Base-by-base conservation (phyloP, 1,139 yeast genomes). In the Candida sp. region DNA sequence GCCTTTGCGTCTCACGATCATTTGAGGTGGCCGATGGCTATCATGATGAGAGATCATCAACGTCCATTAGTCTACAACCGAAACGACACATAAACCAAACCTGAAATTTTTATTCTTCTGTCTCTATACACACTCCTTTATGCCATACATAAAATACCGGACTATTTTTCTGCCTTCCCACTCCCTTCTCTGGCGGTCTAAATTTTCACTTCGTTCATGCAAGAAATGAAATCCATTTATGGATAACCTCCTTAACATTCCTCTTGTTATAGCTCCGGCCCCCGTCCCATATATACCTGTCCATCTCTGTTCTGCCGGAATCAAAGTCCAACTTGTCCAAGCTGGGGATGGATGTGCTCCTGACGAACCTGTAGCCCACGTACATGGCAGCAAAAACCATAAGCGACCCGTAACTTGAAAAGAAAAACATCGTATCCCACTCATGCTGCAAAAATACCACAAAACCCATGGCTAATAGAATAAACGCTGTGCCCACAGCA, bases 261-360 rank as follows among this genome's bases (percentile, higher is more conserved):
- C 67, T 61, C 27, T 64, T 63, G 53, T 76, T 74, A 54, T 75
- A 76, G 46, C 75, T 80, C 52, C 72, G 66, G 25, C 85, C 88
- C 46, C 86, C 90, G 58, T 85, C 88, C 90, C 90, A 85, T 39
- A 85, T 81, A 55, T 80, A 82, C 46, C 87, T 67, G 63, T 86
- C 91, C 69, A 84, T 81, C 61, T 88, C 96, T 47, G 92, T 79
- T 60, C 96, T 77, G 2, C 96, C 96, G 0, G 90, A 80, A 63
- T 88, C 96, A 57, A 88, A 76, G 65, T 90, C 96, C 51, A 90
- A 67, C 27, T 86, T 83, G 54, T 85, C 90, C 47, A 89, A 69
- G 50, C 89, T 80, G 26, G 80, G 84, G 11, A 81, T 68, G 46
- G 83, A 75, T 1, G 90, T 81, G 11, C 88, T 81, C 56, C 81